These are phyloP conservation scores for Bauhinia variegata DNA, from an alignment of 306 rosid species.

Conservation along the genomic window DNA sequence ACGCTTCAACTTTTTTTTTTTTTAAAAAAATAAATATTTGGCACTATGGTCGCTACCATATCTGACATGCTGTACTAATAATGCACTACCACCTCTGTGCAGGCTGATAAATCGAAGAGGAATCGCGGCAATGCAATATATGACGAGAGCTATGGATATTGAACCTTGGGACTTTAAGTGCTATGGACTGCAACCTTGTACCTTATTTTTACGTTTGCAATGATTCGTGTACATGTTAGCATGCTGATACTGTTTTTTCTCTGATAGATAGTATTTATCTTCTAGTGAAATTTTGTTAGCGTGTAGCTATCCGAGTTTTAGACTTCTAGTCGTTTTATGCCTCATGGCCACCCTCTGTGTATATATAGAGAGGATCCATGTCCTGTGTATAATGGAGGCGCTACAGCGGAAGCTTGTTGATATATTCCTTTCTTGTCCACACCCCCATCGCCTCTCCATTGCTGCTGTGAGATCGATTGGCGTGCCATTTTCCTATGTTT, in stretches of 20 bases:
- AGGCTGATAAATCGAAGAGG: conserved; percentile 75
- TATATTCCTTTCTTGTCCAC: background rate
- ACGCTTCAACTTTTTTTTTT: background rate
- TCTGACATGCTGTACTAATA: conserved; percentile 14
- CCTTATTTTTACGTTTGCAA: conserved; percentile 9
- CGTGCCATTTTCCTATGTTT: background rate
- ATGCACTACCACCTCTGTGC: conserved; percentile 34
- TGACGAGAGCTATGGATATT: conserved; percentile 40
- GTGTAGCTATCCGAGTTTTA: conserved; percentile 31
- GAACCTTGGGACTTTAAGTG: conserved; percentile 13
- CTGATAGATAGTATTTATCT: background rate
- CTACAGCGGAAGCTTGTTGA: conserved; percentile 7
- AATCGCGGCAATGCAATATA: conserved; percentile 38
- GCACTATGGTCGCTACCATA: conserved; percentile 18
- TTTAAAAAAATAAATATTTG: too few relatives aligned
- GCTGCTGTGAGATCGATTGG: background rate
- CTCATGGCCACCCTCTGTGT: conserved; percentile 25
- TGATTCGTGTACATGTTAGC: conserved; percentile 34
- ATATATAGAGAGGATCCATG: background rate
- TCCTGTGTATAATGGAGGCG: conserved; percentile 5
- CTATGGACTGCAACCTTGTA: conserved; percentile 30
- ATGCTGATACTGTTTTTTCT: conserved; percentile 8
- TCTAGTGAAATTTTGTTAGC: background rate
- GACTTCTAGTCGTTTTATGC: conserved; percentile 27
- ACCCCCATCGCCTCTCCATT: background rate